Conservation (phyloP, 2,329 filamentous ascomycete species). For the Grosmannia clavigera region DNA sequence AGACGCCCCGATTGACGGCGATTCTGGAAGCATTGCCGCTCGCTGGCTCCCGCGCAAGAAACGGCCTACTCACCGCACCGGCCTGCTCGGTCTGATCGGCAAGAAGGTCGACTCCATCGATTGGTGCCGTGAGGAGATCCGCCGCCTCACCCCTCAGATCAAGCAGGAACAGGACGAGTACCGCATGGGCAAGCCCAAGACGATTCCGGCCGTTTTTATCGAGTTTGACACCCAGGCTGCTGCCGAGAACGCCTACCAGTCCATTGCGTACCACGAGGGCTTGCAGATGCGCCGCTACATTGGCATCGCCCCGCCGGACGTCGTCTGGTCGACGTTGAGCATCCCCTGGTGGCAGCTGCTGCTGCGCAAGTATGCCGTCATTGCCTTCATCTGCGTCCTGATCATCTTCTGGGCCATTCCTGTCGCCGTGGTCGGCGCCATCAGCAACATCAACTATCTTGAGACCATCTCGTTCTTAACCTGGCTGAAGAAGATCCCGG, state of each 20-base stretch:
- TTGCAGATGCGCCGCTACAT: conserved; percentile 79
- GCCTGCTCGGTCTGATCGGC: conserved; percentile 57
- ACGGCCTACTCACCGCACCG: conserved; percentile 63
- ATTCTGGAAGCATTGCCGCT: conserved; percentile 59
- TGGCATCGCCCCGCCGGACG: conserved; percentile 67
- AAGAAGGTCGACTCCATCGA: conserved; percentile 92
- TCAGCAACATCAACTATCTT: conserved; percentile 73
- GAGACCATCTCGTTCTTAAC: conserved; percentile 51
- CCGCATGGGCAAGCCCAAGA: conserved; percentile 48
- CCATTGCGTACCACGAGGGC: conserved; percentile 74
- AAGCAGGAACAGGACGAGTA: conserved; percentile 57
- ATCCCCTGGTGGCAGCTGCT: conserved; percentile 82
- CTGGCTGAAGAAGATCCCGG: conserved; percentile 62
- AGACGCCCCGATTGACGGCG: conserved; percentile 41
- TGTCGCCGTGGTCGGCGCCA: conserved; percentile 66
- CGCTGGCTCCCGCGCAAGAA: conserved; percentile 64
- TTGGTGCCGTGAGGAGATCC: conserved; percentile 70
- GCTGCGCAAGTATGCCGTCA: conserved; percentile 54
- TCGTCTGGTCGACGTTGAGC: conserved; percentile 77
- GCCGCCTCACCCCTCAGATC: conserved; percentile 60
- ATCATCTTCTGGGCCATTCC: conserved; percentile 79
- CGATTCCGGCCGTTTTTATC: conserved; percentile 72
- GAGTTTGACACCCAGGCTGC: conserved; percentile 75
- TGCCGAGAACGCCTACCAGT: conserved; percentile 78
- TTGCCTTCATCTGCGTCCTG: conserved; percentile 60